Percentiles rank a stretch among this genome's conserved stretches.
These are phyloP conservation scores for Neospermospora avenae DNA, from an alignment of 2,329 filamentous ascomycete genomes.

Conservation along the genomic window DNA sequence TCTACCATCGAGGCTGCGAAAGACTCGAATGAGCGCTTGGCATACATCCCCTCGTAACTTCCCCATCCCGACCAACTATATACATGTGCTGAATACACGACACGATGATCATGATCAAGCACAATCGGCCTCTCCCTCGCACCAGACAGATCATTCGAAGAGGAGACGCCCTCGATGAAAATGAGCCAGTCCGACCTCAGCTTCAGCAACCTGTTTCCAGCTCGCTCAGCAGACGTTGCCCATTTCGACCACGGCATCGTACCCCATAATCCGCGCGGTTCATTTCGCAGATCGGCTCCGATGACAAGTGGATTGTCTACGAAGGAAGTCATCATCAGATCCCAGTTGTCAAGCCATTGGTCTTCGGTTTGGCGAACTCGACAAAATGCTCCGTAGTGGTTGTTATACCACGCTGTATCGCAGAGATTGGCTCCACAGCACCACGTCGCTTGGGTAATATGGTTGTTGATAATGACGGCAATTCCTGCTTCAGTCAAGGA, in stretches of 20 bases:
- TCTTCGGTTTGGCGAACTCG: constrained; percentile 60
- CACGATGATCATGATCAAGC: constrained; percentile 50
- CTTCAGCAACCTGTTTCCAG: constrained; percentile 56
- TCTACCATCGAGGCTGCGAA: constrained; percentile 59
- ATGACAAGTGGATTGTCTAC: constrained; percentile 58
- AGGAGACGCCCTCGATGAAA: constrained; percentile 65
- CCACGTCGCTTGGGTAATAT: constrained; percentile 67
- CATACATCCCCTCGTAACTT: constrained; percentile 55
- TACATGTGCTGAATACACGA: constrained; percentile 68
- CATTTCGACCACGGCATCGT: constrained; percentile 65
- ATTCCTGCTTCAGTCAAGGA: constrained; percentile 17
- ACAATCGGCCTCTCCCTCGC: constrained; percentile 53
- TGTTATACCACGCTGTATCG: constrained; percentile 65
- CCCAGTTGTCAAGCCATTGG: constrained; percentile 65
- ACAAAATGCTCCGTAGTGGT: constrained; percentile 57
- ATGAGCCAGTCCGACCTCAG: constrained; percentile 64
- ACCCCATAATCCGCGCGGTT: constrained; percentile 66
- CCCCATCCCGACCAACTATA: constrained; percentile 72
- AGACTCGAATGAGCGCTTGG: constrained; percentile 57
- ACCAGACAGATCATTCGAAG: constrained; percentile 61
- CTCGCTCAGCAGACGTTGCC: constrained; percentile 61
- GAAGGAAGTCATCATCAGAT: constrained; percentile 58
- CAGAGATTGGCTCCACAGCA: constrained; percentile 67
- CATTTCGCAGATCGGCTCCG: constrained; percentile 65
- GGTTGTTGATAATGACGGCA: constrained; percentile 50